phyloP scores from a whole-genome alignment of 495 filamentous ascomycete genomes.

The Parachaetomium inaequale region DNA sequence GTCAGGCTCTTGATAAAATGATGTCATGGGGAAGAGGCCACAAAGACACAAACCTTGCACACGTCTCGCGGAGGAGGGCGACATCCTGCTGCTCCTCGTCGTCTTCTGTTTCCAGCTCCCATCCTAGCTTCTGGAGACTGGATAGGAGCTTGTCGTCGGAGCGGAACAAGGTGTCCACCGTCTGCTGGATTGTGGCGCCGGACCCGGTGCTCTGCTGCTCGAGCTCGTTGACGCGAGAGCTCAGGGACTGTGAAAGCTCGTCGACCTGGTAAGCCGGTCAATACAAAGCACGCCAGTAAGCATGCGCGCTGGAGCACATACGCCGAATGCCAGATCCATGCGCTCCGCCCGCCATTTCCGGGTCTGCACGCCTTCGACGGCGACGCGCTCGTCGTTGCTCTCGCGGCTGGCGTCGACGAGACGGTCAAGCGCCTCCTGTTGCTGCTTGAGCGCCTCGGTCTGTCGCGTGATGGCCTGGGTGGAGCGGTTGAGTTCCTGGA shows the following conservation, averaged over 20 bases:
- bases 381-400: constrained; percentile 27
- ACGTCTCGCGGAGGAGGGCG: constrained; percentile 41
- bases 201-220: constrained; percentile 34
- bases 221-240: constrained; percentile 38
- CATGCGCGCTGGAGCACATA: constrained; percentile 14
- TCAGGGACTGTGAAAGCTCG: constrained; percentile 39
- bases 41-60: constrained; percentile 30
- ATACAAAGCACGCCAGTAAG: background rate
- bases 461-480: constrained; percentile 46
- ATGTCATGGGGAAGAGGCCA: background rate
- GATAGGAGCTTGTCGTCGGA: constrained; percentile 47
- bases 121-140: constrained; percentile 48
- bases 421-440: constrained; percentile 42
- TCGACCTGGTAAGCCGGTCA: constrained; percentile 32
- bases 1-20: constrained; percentile 16
- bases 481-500: constrained; percentile 44
- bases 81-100: constrained; percentile 37
- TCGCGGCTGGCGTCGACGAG: constrained; percentile 33
- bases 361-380: constrained; percentile 29
- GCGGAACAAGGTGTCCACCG: constrained; percentile 36
- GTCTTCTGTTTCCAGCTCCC: constrained; percentile 42
- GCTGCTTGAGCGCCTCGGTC: constrained; percentile 40
- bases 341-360: constrained; percentile 35
- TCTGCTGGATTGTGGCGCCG: constrained; percentile 30
- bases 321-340: constrained; percentile 30